phyloP scores from a whole-genome alignment of 345 rosid species.

The Dimocarpus longan region DNA sequence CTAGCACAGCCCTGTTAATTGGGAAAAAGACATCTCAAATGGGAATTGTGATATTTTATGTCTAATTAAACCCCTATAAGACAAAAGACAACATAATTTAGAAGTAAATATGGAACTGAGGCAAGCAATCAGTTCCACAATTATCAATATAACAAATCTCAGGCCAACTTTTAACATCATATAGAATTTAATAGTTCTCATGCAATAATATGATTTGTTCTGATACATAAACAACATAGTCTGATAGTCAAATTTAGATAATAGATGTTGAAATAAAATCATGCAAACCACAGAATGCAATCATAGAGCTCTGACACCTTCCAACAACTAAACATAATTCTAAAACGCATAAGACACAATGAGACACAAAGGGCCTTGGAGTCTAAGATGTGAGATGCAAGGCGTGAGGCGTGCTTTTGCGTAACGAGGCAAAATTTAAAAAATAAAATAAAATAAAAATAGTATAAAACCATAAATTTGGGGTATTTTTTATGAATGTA shows the following conservation, averaged over 20 bases:
- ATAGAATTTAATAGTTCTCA: neutral
- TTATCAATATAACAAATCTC: neutral
- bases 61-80: neutral
- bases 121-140: neutral
- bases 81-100: neutral
- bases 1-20: slow-evolving; percentile 82
- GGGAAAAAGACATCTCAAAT: neutral
- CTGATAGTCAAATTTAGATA: neutral
- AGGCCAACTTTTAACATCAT: neutral
- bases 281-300: neutral
- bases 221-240: neutral
- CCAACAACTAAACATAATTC: neutral
- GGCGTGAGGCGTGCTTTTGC: too few relatives aligned
- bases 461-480: too few relatives aligned
- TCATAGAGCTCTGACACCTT: neutral
- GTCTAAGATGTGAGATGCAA: too few relatives aligned
- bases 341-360: too few relatives aligned
- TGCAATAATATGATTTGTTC: neutral
- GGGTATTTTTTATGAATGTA: too few relatives aligned
- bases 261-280: neutral
- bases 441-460: too few relatives aligned
- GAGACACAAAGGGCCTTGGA: too few relatives aligned
- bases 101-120: neutral
- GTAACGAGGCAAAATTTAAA: too few relatives aligned
- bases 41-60: neutral